These are phyloP conservation scores for Bisporella sp. DNA, from an alignment of 2,329 filamentous ascomycete genomes.

Conservation along the genomic window DNA sequence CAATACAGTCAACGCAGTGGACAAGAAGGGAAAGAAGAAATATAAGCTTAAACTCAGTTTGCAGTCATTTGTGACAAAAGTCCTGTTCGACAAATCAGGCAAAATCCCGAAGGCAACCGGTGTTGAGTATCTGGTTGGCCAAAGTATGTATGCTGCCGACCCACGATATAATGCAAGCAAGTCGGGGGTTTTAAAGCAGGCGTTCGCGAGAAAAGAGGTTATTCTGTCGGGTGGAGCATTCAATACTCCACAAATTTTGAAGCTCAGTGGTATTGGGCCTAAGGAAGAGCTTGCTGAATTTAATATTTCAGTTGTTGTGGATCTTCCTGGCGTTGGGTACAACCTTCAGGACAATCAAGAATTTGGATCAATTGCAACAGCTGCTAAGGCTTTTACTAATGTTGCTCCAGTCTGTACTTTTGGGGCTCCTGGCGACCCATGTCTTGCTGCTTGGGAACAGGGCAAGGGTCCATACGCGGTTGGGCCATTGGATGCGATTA, in stretches of 20 bases:
- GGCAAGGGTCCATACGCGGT: conserved; percentile 30
- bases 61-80: conserved; percentile 31
- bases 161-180: conserved; percentile 27
- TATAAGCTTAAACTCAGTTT: conserved; percentile 6
- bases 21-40: conserved; percentile 10
- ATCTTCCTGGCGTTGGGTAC: conserved; percentile 55
- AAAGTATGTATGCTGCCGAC: conserved; percentile 36
- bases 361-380: too few species aligned
- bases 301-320: conserved; percentile 43
- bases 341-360: conserved; percentile 28
- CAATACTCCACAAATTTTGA: conserved; percentile 39
- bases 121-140: conserved; percentile 34
- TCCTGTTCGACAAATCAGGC: conserved; percentile 30
- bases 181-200: conserved; percentile 15
- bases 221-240: conserved; percentile 41
- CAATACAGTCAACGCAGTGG: conserved; percentile 13
- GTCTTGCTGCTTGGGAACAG: conserved; percentile 25
- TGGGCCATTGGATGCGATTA: conserved; percentile 39
- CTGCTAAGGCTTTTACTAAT: too few species aligned
- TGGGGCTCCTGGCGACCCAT: conserved; percentile 30
- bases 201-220: conserved; percentile 28
- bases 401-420: conserved; percentile 27
- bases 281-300: conserved; percentile 31
- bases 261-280: conserved; percentile 38
- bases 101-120: conserved; percentile 30